A percentile compares a stretch with the other conserved stretches of the same genome.
phyloP scores from a whole-genome alignment of 2,329 filamentous ascomycete genomes.

The Bimuria novae-zelandiae region DNA sequence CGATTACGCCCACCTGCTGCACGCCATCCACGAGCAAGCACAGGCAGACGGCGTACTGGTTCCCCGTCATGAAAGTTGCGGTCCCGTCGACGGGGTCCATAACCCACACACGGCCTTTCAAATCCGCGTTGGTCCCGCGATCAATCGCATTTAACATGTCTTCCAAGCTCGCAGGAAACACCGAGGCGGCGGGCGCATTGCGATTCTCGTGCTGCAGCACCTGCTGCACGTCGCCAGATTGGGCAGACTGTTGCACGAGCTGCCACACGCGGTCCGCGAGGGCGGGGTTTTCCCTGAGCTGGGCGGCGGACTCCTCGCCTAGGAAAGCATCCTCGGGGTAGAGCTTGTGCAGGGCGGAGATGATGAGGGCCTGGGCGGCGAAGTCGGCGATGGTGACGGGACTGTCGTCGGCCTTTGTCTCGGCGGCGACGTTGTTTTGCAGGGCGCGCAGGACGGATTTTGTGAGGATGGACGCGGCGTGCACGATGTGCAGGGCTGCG shows the following conservation, averaged over 20 bases:
- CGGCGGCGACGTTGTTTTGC: slow-evolving; percentile 52
- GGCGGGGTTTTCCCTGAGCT: slow-evolving; percentile 54
- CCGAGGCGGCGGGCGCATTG: slow-evolving; percentile 17
- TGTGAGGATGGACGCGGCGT: slow-evolving; percentile 62
- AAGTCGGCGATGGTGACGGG: slow-evolving; percentile 69
- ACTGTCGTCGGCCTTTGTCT: slow-evolving; percentile 62
- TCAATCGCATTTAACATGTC: slow-evolving; percentile 68
- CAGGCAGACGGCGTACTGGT: slow-evolving; percentile 67
- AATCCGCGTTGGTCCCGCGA: slow-evolving; percentile 56
- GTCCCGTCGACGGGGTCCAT: slow-evolving; percentile 70
- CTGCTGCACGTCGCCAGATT: slow-evolving; percentile 30
- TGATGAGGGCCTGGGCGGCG: slow-evolving; percentile 66
- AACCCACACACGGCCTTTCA: slow-evolving; percentile 59
- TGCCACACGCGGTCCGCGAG: slow-evolving; percentile 62
- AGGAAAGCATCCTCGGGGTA: slow-evolving; percentile 64
- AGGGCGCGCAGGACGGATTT: slow-evolving; percentile 57
- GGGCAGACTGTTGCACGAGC: slow-evolving; percentile 49
- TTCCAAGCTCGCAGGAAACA: slow-evolving; percentile 52
- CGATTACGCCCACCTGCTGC: slow-evolving; percentile 64
- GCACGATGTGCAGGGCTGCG: slow-evolving; percentile 51
- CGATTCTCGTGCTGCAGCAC: slow-evolving; percentile 9
- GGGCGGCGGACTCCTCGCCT: slow-evolving; percentile 63
- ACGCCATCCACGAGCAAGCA: slow-evolving; percentile 62
- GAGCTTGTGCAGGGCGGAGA: slow-evolving; percentile 57
- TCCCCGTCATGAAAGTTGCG: slow-evolving; percentile 62